Base-by-base conservation (phyloP, 2,329 filamentous ascomycete species). In the Apiospora hydei region DNA sequence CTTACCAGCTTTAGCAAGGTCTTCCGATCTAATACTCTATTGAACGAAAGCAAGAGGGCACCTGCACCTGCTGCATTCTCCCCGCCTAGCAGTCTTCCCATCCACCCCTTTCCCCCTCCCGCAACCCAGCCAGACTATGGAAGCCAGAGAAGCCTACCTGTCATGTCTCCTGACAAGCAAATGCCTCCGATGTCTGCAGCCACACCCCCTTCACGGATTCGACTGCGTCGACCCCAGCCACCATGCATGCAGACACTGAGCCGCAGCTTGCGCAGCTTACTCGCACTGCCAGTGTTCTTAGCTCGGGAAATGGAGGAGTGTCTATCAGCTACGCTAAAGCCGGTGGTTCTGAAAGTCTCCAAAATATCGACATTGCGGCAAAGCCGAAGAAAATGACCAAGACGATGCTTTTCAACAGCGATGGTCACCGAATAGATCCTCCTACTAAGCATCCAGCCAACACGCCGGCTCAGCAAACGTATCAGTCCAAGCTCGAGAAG, bases 261-360 rank as follows among this genome's bases (percentile, higher is more conserved):
- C 57, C 57, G n/a, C n/a, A 64, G n/a, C 57, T 38, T 30, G 24
- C 57, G 8, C 66, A 68, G 16, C 44, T 71, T 44, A 44, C 64
- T 57, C 77, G 78, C n/a, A 71, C 75, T 10, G 70, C 78, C 47
- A 80, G 75, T 71, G 74, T 81, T 41, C 73, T 81, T 69, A 80
- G 74, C 68, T 81, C 80, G 16, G 79, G 79, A 30, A 81, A 81
- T 73, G 80, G 80, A n/a, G 80, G 80, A 21, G 78, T 74, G 2
- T 81, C 80, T 4, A 80, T 81, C 71, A 81, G 78, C 70, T 81
- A 81, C 74, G 79, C 80, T 11, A 81, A 77, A 21, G 80, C 79
- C 5, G 80, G 80, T 18, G 80, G 80, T 34, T 71, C 75, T 44
- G 71, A 71, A 21, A 79, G 80, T n/a, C 75, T 76, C 73, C 78